These are phyloP conservation scores for Balakata baccata DNA, from an alignment of 345 rosid genomes.

Conservation along the genomic window DNA sequence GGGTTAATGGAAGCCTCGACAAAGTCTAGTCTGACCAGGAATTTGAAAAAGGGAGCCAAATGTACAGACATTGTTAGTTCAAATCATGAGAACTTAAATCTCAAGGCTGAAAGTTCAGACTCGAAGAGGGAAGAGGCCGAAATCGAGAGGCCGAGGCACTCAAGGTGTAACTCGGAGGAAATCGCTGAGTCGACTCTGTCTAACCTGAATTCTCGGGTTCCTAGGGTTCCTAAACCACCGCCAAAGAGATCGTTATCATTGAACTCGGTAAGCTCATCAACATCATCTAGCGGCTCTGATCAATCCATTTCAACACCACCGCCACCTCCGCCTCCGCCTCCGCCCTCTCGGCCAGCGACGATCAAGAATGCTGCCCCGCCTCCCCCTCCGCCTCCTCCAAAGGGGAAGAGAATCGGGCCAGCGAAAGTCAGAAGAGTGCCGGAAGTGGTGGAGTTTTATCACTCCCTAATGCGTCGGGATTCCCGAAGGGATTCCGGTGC, in stretches of 20 bases:
- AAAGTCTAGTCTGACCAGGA: conserved; percentile 49
- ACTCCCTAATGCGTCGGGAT: conserved; percentile 88
- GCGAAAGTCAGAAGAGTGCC: conserved; percentile 86
- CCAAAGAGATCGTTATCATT: conserved; percentile 52
- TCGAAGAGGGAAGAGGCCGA: conserved; percentile 44
- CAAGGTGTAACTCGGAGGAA: conserved; percentile 65
- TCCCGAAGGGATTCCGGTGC: conserved; percentile 67
- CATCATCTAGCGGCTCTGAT: conserved; percentile 10
- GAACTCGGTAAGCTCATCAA: conserved; percentile 21
- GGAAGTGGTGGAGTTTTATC: conserved; percentile 97
- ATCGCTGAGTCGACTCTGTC: conserved; percentile 54
- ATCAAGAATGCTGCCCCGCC: conserved; percentile 42
- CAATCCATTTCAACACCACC: conserved; percentile 20
- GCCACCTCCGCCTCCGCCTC: neutral
- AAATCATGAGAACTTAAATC: conserved; percentile 17
- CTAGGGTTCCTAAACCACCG: conserved; percentile 91
- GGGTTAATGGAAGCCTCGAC: conserved; percentile 55
- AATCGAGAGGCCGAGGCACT: conserved; percentile 45
- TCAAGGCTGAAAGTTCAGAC: conserved; percentile 30
- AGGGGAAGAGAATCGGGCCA: conserved; percentile 35
- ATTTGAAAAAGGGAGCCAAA: conserved; percentile 40
- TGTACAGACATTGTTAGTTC: conserved; percentile 25
- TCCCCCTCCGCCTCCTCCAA: conserved; percentile 74
- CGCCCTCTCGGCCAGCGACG: conserved; percentile 22
- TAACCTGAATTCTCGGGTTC: conserved; percentile 60